A percentile compares a stretch with the other conserved stretches of the same genome.
Evolutionary conservation across 2,329 filamentous ascomycete species (phyloP).

Genomic region (Dendrostoma leiphaemia): DNA sequence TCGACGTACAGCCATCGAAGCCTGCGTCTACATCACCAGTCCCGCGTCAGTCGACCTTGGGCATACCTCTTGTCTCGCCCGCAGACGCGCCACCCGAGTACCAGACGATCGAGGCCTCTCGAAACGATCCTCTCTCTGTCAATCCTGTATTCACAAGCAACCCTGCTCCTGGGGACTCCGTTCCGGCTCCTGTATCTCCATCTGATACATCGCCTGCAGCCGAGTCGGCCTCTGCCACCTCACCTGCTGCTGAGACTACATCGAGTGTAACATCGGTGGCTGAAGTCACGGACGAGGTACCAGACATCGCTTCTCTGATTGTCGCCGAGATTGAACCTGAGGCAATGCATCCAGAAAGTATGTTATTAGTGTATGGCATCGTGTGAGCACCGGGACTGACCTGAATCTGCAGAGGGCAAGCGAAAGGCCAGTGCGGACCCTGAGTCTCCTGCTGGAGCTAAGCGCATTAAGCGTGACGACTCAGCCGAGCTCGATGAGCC

Average conservation of each 20-base stretch:
- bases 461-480: constrained; percentile 59
- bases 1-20: not conserved
- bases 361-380: constrained; percentile 19
- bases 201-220: not conserved
- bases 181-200: not conserved
- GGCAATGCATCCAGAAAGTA: constrained; percentile 40
- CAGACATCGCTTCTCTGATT: not conserved
- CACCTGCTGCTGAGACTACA: not conserved
- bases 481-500: constrained; percentile 34
- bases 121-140: not conserved
- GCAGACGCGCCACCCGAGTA: not conserved
- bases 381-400: not conserved
- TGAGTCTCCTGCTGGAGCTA: constrained; percentile 58
- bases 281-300: not conserved
- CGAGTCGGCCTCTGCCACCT: not conserved
- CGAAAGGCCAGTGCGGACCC: constrained; percentile 71
- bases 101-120: not conserved
- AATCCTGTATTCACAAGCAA: not conserved
- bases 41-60: not conserved
- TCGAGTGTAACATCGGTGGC: not conserved
- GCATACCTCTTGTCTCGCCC: not conserved
- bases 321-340: not conserved
- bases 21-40: not conserved
- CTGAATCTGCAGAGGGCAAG: constrained; percentile 51
- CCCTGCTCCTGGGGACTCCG: not conserved